Evolutionary conservation across 371 early-diverging fungal genomes (phyloP), one percentile per base, ranked within the genome.

Genomic region (Mortierella sp.): DNA sequence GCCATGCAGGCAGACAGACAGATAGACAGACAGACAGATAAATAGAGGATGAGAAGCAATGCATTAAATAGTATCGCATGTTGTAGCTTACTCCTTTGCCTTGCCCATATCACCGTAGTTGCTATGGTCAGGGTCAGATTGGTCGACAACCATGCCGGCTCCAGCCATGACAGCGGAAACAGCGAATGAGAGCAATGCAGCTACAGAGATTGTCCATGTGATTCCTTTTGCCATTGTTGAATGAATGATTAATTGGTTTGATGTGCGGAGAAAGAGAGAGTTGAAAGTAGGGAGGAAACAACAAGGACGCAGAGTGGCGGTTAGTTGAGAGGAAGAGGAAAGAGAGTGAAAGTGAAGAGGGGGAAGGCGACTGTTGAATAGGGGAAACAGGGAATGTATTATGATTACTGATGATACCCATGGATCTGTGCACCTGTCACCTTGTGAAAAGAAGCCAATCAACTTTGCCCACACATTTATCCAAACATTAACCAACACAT

Each of bases 61-160:
- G 36, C 36, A 36, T 36, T 36, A 6, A 6, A 36, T 36, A 36
- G 36, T 36, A 36, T 36, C 0, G 7, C 36, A 36, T 6, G 1
- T 5, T 6, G 7, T 6, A 36, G 16, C 74, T 65, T 69, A 74
- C 75, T 69, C 69, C 36, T 74, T 74, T 50, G 75, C 75, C 32
- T 74, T 74, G 32, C 59, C 55, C 61, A 65, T 74, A 60, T 74
- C 75, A 21, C 75, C 75, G 61, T 74, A 74, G 53, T 74, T 74
- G 62, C 75, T 74, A 47, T 74, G 75, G 13, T 74, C 75, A 9
- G 66, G 4, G 41, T 66, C 73, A 24, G 55, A 28, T 22, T 55
- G 28, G 55, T 55, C 55, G 6, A 55, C 55, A 11, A 28, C 24
- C 28, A 55, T 52, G n/a, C 52, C 52, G 10, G 43, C 19, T 55